Base-by-base conservation (phyloP, 2,329 filamentous ascomycete genomes). In the Tolypocladium paradoxum region DNA sequence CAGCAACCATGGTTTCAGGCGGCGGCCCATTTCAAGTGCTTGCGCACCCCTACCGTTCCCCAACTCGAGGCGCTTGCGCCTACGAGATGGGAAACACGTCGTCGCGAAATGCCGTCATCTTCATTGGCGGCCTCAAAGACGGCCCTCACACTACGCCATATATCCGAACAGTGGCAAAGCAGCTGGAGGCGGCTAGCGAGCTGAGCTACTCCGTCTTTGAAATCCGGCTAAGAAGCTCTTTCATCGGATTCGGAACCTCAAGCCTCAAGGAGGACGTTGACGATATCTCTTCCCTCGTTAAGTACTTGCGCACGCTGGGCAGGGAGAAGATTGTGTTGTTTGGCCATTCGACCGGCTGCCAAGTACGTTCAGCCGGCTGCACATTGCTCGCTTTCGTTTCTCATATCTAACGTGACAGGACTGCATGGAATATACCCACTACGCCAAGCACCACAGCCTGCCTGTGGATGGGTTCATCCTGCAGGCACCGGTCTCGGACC, bases 401-500 rank as follows among this genome's bases (percentile, higher is more conserved):
- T 27, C 6, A 27, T 50, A 33, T 37, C 48, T 54, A 16, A 53
- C 16, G 11, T 27, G 3, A 16, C 48, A 82, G 77, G 79, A 82
- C 60, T 79, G 75, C 56, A 76, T 82, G 66, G 76, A 77, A 57
- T 83, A 82, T 53, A 70, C 70, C 22, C 66, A 73, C 51, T 71
- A 72, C 27, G 64, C 65, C 49, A 72, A 72, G 57, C 61, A 73
- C 36, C 62, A 62, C 6, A 68, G 69, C 40, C 70, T 79, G 14
- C 78, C 81, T 0, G 71, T 95, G 2, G 82, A 93, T 55, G 90
- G 86, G 36, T 84, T 83, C 49, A 85, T 96, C 46, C 71, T 96
- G 52, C 90, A 95, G 66, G 89, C 85, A 0, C 84, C 88, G 0
- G 84, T 91, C 4, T 88, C 83, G 1, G 90, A 96, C 66, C 77